Percentiles rank a stretch among this genome's conserved stretches.
Conservation (phyloP, 768 basidiomycete genomes). For the Amanita inopinata region DNA sequence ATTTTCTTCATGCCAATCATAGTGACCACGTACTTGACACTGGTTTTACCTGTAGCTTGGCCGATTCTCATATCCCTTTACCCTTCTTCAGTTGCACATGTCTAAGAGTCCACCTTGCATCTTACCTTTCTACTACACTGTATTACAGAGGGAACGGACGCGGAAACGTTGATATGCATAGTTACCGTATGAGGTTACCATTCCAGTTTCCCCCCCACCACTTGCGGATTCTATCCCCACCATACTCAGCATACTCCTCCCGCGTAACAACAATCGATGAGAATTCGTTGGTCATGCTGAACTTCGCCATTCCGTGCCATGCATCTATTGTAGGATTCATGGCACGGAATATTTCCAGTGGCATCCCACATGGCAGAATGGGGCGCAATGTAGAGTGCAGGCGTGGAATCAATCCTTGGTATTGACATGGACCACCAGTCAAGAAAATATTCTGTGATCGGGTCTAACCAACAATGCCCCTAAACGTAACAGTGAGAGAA, state of each 20-base stretch:
- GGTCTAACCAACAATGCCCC: neutral
- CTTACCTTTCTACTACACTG: neutral
- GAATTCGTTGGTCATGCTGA: slow-evolving; percentile 51
- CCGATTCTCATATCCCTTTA: neutral
- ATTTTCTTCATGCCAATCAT: neutral
- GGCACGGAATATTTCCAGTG: slow-evolving; percentile 54
- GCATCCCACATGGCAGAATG: slow-evolving; percentile 75
- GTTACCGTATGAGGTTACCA: slow-evolving; percentile 18
- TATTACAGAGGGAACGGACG: too few species aligned
- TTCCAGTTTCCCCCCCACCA: slow-evolving; percentile 97
- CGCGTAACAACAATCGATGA: slow-evolving; percentile 48
- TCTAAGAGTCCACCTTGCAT: neutral
- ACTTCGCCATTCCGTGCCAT: slow-evolving; percentile 89
- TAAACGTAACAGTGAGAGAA: slow-evolving; percentile 9
- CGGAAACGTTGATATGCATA: too few species aligned
- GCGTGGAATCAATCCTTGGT: slow-evolving; percentile 60
- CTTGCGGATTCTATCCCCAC: slow-evolving; percentile 74
- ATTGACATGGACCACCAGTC: slow-evolving; percentile 71
- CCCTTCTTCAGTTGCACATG: neutral
- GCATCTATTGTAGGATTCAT: slow-evolving; percentile 64
- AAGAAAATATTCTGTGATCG: slow-evolving; percentile 72
- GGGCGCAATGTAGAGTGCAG: slow-evolving; percentile 72
- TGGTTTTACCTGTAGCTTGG: neutral
- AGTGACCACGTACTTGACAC: neutral
- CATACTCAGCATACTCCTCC: slow-evolving; percentile 85